phyloP scores from a whole-genome alignment of 2,329 filamentous ascomycete species.

The Fusarium lyarnte region DNA sequence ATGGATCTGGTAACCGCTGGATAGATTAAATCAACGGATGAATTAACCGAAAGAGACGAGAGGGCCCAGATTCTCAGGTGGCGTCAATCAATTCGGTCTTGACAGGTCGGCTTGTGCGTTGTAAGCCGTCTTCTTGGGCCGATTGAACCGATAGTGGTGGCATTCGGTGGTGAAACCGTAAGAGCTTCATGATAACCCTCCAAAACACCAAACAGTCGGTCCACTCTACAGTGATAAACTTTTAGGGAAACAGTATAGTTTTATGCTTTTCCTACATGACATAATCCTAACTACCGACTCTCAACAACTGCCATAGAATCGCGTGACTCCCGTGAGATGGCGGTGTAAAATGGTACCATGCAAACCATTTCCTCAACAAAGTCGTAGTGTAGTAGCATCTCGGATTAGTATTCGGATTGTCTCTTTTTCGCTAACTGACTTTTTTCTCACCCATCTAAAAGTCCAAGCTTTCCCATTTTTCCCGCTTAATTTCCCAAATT shows the following conservation, averaged over 20 bases:
- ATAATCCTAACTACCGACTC: not conserved
- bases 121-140: not conserved
- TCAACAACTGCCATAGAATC: slow-evolving; percentile 2
- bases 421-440: not conserved
- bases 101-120: not conserved
- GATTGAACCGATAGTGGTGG: not conserved
- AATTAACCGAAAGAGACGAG: not conserved
- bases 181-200: not conserved
- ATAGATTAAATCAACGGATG: not conserved
- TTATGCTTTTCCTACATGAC: not conserved
- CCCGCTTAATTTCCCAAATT: slow-evolving; percentile 11
- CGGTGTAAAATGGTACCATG: slow-evolving; percentile 19
- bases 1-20: not conserved
- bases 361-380: not conserved
- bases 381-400: not conserved
- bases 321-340: slow-evolving; percentile 3
- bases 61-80: not conserved
- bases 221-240: not conserved
- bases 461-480: not conserved
- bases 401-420: not conserved
- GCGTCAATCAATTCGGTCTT: slow-evolving; percentile 1
- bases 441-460: not conserved
- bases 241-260: not conserved
- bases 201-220: not conserved
- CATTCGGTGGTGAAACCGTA: slow-evolving; percentile 1